Evolutionary conservation across 2,329 filamentous ascomycete genomes (phyloP).

Genomic region (Plenodomus lindquistii): DNA sequence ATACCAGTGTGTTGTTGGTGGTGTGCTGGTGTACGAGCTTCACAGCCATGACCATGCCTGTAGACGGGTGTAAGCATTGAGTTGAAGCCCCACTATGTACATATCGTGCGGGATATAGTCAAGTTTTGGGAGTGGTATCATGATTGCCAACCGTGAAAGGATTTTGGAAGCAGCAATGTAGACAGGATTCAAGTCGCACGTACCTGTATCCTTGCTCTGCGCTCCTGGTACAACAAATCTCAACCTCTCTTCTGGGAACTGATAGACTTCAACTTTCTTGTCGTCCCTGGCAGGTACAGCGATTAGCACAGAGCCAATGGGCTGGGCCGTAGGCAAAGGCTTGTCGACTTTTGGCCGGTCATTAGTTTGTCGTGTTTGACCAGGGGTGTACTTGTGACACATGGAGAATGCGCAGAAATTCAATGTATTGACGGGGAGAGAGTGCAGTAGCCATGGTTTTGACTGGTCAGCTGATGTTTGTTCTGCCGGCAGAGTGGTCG

Average conservation of each 20-base stretch:
- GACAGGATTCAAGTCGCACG: conserved; percentile 2
- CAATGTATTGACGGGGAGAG: conserved; percentile 84
- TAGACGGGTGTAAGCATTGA: conserved; percentile 44
- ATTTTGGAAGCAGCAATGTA: background rate
- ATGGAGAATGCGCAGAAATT: conserved; percentile 89
- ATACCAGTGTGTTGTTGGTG: conserved; percentile 59
- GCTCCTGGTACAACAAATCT: conserved; percentile 60
- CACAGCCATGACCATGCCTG: conserved; percentile 90
- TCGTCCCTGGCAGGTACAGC: conserved; percentile 69
- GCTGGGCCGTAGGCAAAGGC: conserved; percentile 2
- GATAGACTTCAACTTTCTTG: conserved; percentile 75
- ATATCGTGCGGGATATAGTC: too few relatives aligned
- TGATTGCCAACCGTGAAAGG: background rate
- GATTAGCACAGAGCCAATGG: conserved; percentile 58
- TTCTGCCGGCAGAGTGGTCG: conserved; percentile 73
- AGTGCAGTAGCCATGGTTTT: conserved; percentile 83
- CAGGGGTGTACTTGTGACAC: conserved; percentile 43
- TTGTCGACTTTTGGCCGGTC: conserved; percentile 2
- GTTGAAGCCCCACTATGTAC: too few relatives aligned
- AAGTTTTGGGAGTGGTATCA: too few relatives aligned
- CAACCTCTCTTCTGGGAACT: conserved; percentile 75
- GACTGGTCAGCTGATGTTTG: conserved; percentile 51
- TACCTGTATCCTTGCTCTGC: conserved; percentile 50
- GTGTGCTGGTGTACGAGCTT: conserved; percentile 33
- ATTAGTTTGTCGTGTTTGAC: background rate